Conservation (phyloP, 208 protist species). For the Leptomonas seymouri region DNA sequence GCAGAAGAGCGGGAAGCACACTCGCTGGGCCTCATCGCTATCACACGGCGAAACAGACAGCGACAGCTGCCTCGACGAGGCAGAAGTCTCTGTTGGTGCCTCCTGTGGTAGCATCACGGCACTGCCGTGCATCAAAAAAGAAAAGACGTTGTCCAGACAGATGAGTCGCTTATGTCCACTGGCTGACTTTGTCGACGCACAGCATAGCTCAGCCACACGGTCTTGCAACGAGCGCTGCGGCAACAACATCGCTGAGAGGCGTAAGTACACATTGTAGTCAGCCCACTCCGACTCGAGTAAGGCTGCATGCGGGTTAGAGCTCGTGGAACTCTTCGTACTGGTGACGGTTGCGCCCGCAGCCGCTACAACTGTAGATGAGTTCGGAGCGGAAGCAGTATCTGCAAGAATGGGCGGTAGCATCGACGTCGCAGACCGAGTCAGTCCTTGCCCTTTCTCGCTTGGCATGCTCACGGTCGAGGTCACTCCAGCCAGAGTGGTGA, state of each 20-base stretch:
- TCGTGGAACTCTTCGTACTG: background rate
- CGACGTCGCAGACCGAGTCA: background rate
- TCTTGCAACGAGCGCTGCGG: constrained; percentile 29
- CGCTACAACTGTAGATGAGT: background rate
- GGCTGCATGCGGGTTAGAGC: background rate
- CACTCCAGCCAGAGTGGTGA: background rate
- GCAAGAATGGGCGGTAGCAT: background rate
- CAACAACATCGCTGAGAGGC: constrained; percentile 7
- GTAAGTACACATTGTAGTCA: constrained; percentile 19
- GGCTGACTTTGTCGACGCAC: background rate
- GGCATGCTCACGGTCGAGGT: background rate
- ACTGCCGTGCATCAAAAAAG: constrained; percentile 38
- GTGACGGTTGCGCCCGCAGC: too few species aligned
- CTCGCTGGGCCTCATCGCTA: constrained; percentile 11
- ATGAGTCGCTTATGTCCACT: background rate
- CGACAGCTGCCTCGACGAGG: background rate
- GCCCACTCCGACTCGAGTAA: constrained; percentile 16
- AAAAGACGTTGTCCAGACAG: constrained; percentile 27
- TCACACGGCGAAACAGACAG: background rate
- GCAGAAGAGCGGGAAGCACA: constrained; percentile 31
- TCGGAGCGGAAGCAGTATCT: constrained; percentile 1
- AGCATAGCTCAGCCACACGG: constrained; percentile 26
- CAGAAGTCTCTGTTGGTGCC: background rate
- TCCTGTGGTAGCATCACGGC: background rate
- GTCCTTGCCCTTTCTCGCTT: background rate